These are phyloP conservation scores for Trametes elegans DNA, from an alignment of 768 basidiomycete genomes.

Conservation along the genomic window DNA sequence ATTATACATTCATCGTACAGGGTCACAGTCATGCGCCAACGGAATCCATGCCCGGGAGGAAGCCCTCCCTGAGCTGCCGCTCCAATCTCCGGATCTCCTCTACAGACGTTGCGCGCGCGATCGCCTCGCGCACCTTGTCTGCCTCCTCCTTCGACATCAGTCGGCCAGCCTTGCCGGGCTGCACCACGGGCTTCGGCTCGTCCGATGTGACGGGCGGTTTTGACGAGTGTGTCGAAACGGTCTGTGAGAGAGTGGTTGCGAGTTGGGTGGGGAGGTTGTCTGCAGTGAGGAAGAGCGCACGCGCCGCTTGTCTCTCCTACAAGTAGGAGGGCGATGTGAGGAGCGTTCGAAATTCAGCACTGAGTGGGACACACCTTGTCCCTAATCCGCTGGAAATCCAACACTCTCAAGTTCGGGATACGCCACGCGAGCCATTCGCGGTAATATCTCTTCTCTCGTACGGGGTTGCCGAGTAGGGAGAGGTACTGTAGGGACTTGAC, in stretches of 20 bases:
- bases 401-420: conserved; percentile 82
- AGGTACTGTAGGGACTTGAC: conserved; percentile 72
- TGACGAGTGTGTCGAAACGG: conserved; percentile 64
- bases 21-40: conserved; percentile 60
- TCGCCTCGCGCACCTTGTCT: conserved; percentile 82
- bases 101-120: conserved; percentile 85
- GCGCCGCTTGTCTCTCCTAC: conserved; percentile 78
- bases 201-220: conserved; percentile 66
- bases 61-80: conserved; percentile 80
- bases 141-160: conserved; percentile 91
- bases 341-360: too few species aligned
- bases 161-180: conserved; percentile 71
- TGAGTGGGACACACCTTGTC: conserved; percentile 73
- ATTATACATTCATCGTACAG: conserved; percentile 23
- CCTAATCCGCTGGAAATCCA: conserved; percentile 93
- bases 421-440: conserved; percentile 94
- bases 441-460: conserved; percentile 91
- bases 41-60: conserved; percentile 73
- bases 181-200: conserved; percentile 65
- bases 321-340: neutral
- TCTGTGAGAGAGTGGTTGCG: conserved; percentile 73
- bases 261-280: conserved; percentile 77
- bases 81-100: conserved; percentile 87
- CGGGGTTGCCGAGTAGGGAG: conserved; percentile 78
- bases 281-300: conserved; percentile 75